These are phyloP conservation scores for Aquilaria agallochum DNA, from an alignment of 441 rosid species.

Conservation along the genomic window DNA sequence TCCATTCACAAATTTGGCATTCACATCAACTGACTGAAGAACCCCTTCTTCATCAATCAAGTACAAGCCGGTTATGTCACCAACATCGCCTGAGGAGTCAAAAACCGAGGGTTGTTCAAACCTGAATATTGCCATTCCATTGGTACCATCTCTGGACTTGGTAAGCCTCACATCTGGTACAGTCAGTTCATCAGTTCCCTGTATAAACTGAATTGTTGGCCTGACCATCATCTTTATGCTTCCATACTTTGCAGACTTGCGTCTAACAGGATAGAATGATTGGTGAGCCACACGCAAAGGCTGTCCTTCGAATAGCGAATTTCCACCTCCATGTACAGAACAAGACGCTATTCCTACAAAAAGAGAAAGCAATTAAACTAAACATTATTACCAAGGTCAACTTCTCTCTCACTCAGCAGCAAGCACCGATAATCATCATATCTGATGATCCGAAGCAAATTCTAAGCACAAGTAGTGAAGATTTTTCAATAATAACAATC, in stretches of 20 bases:
- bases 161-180: constrained; percentile 87
- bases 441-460: not conserved
- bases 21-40: constrained; percentile 89
- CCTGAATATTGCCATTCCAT: constrained; percentile 79
- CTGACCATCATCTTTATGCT: constrained; percentile 63
- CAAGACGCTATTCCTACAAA: constrained; percentile 42
- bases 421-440: not conserved
- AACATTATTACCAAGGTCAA: not conserved
- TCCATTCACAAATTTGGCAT: constrained; percentile 86
- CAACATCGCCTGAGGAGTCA: constrained; percentile 81
- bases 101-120: constrained; percentile 92
- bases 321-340: constrained; percentile 25
- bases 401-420: not conserved
- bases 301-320: constrained; percentile 45
- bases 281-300: constrained; percentile 30
- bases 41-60: constrained; percentile 96
- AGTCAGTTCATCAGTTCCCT: constrained; percentile 90
- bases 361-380: constrained; percentile 3
- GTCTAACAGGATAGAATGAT: constrained; percentile 14
- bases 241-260: constrained; percentile 16
- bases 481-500: not conserved
- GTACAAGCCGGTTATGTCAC: constrained; percentile 92
- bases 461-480: not conserved
- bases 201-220: constrained; percentile 78
- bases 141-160: constrained; percentile 80